phyloP scores from a whole-genome alignment of 1,284 basidiomycete species.

The Cystobasidium sp. region DNA sequence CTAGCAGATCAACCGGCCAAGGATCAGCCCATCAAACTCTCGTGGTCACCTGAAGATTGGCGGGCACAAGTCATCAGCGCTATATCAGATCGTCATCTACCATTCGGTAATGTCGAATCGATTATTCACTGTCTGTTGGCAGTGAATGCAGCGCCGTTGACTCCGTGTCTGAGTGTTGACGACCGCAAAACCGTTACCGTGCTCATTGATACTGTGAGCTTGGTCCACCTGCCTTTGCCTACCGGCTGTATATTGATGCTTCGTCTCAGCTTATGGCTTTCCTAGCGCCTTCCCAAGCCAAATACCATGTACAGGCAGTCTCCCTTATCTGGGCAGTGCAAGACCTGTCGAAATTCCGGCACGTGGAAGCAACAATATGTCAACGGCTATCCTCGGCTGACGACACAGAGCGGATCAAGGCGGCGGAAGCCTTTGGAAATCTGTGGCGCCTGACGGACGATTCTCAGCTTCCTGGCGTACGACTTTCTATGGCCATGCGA shows the following conservation, averaged over 20 bases:
- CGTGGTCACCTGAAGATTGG: slow-evolving; percentile 57
- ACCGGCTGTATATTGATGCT: not conserved
- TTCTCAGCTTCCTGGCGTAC: slow-evolving; percentile 73
- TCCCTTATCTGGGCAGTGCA: slow-evolving; percentile 86
- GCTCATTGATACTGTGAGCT: slow-evolving; percentile 62
- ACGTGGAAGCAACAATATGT: slow-evolving; percentile 77
- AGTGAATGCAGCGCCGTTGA: slow-evolving; percentile 22
- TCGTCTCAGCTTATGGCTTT: slow-evolving; percentile 70
- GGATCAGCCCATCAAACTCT: slow-evolving; percentile 53
- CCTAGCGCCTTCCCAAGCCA: slow-evolving; percentile 68
- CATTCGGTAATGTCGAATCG: slow-evolving; percentile 69
- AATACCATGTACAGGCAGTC: slow-evolving; percentile 81
- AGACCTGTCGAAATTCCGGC: slow-evolving; percentile 64
- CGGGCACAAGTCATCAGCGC: slow-evolving; percentile 50
- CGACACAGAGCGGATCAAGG: slow-evolving; percentile 55
- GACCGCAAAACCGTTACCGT: slow-evolving; percentile 64
- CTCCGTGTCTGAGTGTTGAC: slow-evolving; percentile 65
- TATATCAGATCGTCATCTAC: slow-evolving; percentile 46
- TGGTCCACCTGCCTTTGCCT: not conserved
- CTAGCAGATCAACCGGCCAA: slow-evolving; percentile 36
- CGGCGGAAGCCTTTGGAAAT: slow-evolving; percentile 86
- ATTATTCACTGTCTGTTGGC: slow-evolving; percentile 64
- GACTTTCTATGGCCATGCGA: slow-evolving; percentile 82
- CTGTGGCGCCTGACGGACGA: slow-evolving; percentile 87
- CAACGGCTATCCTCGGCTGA: slow-evolving; percentile 68